These are phyloP conservation scores for Hemerocallis citrina DNA, from an alignment of 106 monocot species.

Conservation along the genomic window DNA sequence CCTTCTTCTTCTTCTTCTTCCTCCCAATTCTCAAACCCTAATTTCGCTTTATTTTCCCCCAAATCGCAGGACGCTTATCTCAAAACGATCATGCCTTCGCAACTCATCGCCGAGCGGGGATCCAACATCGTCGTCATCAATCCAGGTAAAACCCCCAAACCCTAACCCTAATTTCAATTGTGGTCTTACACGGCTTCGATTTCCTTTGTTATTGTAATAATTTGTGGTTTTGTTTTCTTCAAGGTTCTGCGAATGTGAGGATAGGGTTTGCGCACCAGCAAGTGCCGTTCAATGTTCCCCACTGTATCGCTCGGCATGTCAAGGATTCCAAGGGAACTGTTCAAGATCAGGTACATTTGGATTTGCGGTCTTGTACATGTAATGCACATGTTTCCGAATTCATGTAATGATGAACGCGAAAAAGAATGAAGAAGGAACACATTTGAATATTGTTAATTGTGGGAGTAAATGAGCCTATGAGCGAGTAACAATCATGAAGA, in stretches of 20 bases:
- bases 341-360: conserved; percentile 48
- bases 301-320: conserved; percentile 73
- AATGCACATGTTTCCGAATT: too few species aligned
- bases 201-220: neutral
- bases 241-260: conserved; percentile 89
- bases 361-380: neutral
- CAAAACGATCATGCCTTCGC: conserved; percentile 72
- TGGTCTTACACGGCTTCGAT: neutral
- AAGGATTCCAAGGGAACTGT: conserved; percentile 25
- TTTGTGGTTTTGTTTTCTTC: neutral
- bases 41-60: neutral
- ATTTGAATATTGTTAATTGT: neutral
- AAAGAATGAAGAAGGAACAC: too few species aligned
- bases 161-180: conserved; percentile 9
- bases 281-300: conserved; percentile 64
- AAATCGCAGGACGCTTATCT: conserved; percentile 63
- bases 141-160: conserved; percentile 61
- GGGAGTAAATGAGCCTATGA: too few species aligned
- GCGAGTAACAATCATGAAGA: too few species aligned
- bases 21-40: neutral
- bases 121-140: conserved; percentile 83
- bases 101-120: conserved; percentile 79
- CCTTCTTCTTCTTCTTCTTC: neutral
- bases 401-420: too few species aligned
- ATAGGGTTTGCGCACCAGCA: conserved; percentile 82